These are phyloP conservation scores for Candida endomychidarum DNA, from an alignment of 805 yeast genomes.

Conservation along the genomic window DNA sequence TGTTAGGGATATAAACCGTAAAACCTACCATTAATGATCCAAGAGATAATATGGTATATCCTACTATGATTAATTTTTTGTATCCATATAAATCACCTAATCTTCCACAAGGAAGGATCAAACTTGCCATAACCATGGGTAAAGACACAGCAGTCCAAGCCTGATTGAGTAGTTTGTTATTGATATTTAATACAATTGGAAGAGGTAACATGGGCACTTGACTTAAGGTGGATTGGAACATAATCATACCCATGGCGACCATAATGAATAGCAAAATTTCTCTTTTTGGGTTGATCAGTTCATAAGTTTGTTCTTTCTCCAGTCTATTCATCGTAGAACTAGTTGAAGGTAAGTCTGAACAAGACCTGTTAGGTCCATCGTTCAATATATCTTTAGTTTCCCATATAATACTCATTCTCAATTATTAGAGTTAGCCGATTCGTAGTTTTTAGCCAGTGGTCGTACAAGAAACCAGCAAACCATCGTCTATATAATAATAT, in stretches of 20 bases:
- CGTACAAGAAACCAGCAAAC: too few species aligned
- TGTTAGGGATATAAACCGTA: slow-evolving; percentile 21
- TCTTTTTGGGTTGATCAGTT: not conserved
- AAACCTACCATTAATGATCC: slow-evolving; percentile 28
- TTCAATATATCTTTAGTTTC: too few species aligned
- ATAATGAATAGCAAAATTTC: not conserved
- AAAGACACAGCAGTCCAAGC: slow-evolving; percentile 36
- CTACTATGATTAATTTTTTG: slow-evolving; percentile 26
- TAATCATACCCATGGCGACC: slow-evolving; percentile 5
- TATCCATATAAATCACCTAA: slow-evolving; percentile 37
- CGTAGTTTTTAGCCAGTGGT: too few species aligned
- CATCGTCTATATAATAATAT: too few species aligned
- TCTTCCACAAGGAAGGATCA: slow-evolving; percentile 32
- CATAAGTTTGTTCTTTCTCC: not conserved
- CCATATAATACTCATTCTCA: not conserved
- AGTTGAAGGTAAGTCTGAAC: too few species aligned
- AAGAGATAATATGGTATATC: slow-evolving; percentile 23
- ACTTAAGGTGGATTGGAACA: slow-evolving; percentile 19
- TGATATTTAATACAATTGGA: slow-evolving; percentile 23
- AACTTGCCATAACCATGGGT: slow-evolving; percentile 35
- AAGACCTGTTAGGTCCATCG: too few species aligned
- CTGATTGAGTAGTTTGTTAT: slow-evolving; percentile 25
- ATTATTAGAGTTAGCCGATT: too few species aligned
- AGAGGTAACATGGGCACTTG: slow-evolving; percentile 22
- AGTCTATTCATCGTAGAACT: too few species aligned